phyloP scores from a whole-genome alignment of 176 grass and related monocot species.

The Elymus sibiricus region DNA sequence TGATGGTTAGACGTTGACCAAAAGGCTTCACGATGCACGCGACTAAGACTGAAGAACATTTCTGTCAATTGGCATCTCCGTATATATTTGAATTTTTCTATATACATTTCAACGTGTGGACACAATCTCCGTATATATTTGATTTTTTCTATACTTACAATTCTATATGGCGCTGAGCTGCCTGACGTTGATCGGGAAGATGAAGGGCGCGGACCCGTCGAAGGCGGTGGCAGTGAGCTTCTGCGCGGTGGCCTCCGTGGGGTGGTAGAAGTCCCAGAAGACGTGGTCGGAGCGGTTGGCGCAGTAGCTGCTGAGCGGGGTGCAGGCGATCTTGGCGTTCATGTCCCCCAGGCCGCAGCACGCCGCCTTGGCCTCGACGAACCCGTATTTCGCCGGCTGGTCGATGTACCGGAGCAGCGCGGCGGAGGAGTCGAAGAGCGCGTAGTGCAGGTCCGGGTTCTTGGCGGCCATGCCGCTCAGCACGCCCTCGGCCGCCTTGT shows the following conservation, averaged over 20 bases:
- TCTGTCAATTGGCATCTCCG: too few species aligned
- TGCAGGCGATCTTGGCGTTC: slow-evolving; percentile 69
- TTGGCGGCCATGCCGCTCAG: slow-evolving; percentile 28
- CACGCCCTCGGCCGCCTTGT: slow-evolving; percentile 43
- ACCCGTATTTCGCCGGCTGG: background rate
- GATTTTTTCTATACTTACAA: background rate
- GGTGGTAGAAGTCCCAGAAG: background rate
- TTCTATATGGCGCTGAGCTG: slow-evolving; percentile 34
- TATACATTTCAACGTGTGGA: too few species aligned
- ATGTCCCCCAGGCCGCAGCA: slow-evolving; percentile 46
- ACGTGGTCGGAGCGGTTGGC: background rate
- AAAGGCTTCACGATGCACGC: too few species aligned
- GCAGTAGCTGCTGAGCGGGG: background rate
- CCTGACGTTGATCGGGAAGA: slow-evolving; percentile 37
- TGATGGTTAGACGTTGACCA: too few species aligned
- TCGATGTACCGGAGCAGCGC: background rate
- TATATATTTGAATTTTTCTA: too few species aligned
- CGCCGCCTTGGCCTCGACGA: background rate
- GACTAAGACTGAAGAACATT: too few species aligned
- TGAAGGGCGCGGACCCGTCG: slow-evolving; percentile 49
- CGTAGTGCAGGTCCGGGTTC: slow-evolving; percentile 22
- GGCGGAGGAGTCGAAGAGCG: background rate
- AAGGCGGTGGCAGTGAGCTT: slow-evolving; percentile 38
- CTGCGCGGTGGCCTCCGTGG: slow-evolving; percentile 40
- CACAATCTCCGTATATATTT: background rate